Evolutionary conservation across 202 grass and related monocot genomes (phyloP).

Genomic region (Eragrostis tef): DNA sequence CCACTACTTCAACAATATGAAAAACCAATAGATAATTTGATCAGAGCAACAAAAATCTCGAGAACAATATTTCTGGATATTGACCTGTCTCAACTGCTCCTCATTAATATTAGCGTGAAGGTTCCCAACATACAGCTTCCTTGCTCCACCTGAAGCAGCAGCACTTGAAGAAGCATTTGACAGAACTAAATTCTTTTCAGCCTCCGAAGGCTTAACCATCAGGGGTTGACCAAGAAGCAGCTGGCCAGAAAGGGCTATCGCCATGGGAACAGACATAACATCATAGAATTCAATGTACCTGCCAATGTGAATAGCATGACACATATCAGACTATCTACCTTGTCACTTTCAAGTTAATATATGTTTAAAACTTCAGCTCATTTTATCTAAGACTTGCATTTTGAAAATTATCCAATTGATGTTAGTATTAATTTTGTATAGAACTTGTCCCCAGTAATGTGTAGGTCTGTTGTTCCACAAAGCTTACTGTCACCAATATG

Average conservation of each 20-base stretch:
- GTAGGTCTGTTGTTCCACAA: constrained; percentile 23
- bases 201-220: constrained; percentile 93
- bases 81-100: constrained; percentile 86
- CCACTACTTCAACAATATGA: neutral
- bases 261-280: constrained; percentile 97
- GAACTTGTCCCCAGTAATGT: constrained; percentile 12
- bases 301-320: constrained; percentile 41
- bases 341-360: neutral
- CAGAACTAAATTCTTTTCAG: constrained; percentile 97
- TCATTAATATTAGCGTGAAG: constrained; percentile 95
- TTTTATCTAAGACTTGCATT: constrained; percentile 31
- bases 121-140: constrained; percentile 96
- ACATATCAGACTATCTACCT: constrained; percentile 31
- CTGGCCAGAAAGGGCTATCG: constrained; percentile 87
- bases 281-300: constrained; percentile 99
- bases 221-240: constrained; percentile 84
- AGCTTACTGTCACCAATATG: constrained; percentile 47
- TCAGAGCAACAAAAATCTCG: neutral
- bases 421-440: constrained; percentile 24
- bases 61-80: constrained; percentile 6
- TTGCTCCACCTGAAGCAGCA: constrained; percentile 77
- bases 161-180: constrained; percentile 70
- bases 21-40: constrained; percentile 8
- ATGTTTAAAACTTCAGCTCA: neutral
- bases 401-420: neutral